These are phyloP conservation scores for Teratosphaeria epicoccoides DNA, from an alignment of 2,329 filamentous ascomycete species.

Conservation along the genomic window DNA sequence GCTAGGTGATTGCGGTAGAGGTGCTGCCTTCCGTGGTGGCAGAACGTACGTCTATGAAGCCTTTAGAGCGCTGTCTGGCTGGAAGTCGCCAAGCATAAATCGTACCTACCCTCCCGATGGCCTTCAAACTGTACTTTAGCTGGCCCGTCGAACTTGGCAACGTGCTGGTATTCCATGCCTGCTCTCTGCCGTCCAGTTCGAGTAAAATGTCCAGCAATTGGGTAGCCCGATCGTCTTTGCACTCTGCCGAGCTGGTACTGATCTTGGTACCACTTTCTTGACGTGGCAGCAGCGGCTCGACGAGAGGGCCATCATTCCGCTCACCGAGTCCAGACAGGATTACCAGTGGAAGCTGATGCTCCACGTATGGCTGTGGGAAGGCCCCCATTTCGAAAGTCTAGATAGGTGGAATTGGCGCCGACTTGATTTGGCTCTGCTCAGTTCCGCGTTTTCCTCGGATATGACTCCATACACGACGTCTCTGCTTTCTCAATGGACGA, in stretches of 20 bases:
- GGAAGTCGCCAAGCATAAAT: neutral
- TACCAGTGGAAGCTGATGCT: conserved; percentile 77
- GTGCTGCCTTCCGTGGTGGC: conserved; percentile 52
- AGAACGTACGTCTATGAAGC: conserved; percentile 43
- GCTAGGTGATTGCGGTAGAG: conserved; percentile 42
- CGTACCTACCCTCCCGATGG: conserved; percentile 66
- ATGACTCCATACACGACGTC: neutral
- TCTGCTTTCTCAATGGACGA: too few relatives aligned
- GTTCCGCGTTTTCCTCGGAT: neutral
- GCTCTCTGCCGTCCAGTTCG: conserved; percentile 28
- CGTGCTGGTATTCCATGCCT: conserved; percentile 19
- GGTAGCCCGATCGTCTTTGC: conserved; percentile 36
- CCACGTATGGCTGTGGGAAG: conserved; percentile 68
- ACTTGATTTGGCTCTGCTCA: neutral
- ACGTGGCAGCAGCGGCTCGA: conserved; percentile 1
- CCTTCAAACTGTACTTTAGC: conserved; percentile 20
- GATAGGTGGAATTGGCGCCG: neutral
- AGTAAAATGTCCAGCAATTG: conserved; percentile 47
- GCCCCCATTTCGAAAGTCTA: conserved; percentile 52
- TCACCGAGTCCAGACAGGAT: conserved; percentile 65
- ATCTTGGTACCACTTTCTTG: conserved; percentile 21
- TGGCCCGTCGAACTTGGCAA: conserved; percentile 17
- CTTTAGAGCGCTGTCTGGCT: neutral
- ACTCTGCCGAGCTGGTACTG: conserved; percentile 15
- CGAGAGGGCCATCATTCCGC: conserved; percentile 11